Conservation (phyloP, 768 basidiomycete species). For the Stropharia rugosoannulata region DNA sequence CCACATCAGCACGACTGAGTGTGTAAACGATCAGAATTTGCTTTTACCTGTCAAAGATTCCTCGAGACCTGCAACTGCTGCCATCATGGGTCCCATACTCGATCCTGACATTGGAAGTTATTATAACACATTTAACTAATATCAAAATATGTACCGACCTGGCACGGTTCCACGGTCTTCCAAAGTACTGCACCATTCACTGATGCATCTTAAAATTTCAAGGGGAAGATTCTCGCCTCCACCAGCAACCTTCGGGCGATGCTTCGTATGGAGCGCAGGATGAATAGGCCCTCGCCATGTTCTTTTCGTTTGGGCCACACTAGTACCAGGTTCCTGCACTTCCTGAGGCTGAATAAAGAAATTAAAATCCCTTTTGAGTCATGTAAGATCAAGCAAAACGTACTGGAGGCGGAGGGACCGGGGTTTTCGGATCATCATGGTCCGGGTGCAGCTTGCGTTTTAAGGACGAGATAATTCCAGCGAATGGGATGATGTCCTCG, state of each 20-base stretch:
- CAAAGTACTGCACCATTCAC: slow-evolving; percentile 57
- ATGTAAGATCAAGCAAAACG: background rate
- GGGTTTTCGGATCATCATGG: background rate
- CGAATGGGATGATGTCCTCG: slow-evolving; percentile 40
- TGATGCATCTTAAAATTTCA: slow-evolving; percentile 52
- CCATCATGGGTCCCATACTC: slow-evolving; percentile 50
- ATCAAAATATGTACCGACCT: slow-evolving; percentile 30
- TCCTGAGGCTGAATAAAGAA: background rate
- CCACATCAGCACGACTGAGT: background rate
- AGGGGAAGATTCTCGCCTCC: slow-evolving; percentile 58
- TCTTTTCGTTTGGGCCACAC: background rate
- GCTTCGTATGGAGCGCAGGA: slow-evolving; percentile 28
- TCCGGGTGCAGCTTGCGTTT: slow-evolving; percentile 6
- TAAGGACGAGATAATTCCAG: slow-evolving; percentile 25
- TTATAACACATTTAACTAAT: background rate
- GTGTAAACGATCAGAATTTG: too few relatives aligned
- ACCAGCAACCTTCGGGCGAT: slow-evolving; percentile 34
- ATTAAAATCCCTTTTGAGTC: background rate
- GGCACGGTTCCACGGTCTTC: slow-evolving; percentile 61
- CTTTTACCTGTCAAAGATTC: slow-evolving; percentile 45
- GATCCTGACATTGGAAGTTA: slow-evolving; percentile 31
- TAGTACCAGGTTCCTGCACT: background rate
- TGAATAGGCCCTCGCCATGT: slow-evolving; percentile 40
- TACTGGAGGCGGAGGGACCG: background rate
- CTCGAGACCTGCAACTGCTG: slow-evolving; percentile 49